These are phyloP conservation scores for Saccharomycopsis guyanensis DNA, from an alignment of 805 yeast species.

Conservation along the genomic window DNA sequence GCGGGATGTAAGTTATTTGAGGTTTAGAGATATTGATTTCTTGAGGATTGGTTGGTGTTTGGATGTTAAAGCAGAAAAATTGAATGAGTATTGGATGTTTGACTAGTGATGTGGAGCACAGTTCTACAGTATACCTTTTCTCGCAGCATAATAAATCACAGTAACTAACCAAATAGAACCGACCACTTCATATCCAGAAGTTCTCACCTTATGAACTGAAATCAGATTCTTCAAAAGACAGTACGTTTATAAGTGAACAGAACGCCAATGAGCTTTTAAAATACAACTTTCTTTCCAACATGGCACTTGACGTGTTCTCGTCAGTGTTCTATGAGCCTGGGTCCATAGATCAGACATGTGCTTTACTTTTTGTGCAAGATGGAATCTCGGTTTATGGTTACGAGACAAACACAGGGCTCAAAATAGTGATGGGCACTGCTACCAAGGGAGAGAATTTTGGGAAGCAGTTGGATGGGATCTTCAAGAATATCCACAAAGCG, in stretches of 20 bases:
- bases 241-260: neutral
- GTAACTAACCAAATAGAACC: constrained; percentile 29
- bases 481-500: constrained; percentile 41
- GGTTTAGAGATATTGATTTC: neutral
- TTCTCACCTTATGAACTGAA: constrained; percentile 31
- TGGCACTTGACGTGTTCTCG: constrained; percentile 64
- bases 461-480: constrained; percentile 23
- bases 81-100: too few species aligned
- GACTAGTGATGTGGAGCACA: too few species aligned
- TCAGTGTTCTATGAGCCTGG: constrained; percentile 40
- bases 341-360: constrained; percentile 28
- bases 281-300: constrained; percentile 66
- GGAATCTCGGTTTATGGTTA: constrained; percentile 60
- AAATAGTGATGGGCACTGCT: constrained; percentile 51
- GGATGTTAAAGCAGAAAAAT: too few species aligned
- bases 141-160: neutral
- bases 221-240: constrained; percentile 5
- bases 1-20: constrained; percentile 33
- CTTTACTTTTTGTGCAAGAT: constrained; percentile 57
- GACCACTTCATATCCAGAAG: constrained; percentile 54
- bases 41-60: too few species aligned
- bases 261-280: constrained; percentile 43
- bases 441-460: constrained; percentile 27
- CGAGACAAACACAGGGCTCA: constrained; percentile 61
- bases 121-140: neutral